Base-by-base conservation (phyloP, 139 green algal species). In the Chlorella sp. region DNA sequence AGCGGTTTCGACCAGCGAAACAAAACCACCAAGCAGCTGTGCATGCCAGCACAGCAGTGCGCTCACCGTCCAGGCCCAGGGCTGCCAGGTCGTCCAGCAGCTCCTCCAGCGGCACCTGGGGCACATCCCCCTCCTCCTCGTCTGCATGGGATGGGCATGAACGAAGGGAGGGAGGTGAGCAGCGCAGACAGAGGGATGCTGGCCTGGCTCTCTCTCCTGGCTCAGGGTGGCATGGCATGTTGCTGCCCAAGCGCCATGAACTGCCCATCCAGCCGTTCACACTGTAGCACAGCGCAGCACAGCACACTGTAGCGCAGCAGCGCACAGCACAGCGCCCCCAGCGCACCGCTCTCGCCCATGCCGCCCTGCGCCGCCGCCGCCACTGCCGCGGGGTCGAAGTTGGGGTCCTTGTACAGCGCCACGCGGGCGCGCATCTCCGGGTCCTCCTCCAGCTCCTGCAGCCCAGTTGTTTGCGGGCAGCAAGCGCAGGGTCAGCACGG, bases 41-140 rank as follows among this genome's bases (percentile, higher is more conserved):
- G n/a, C n/a, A n/a, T n/a, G n/a, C n/a, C n/a, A n/a, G n/a, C n/a
- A n/a, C n/a, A n/a, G n/a, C n/a, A n/a, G n/a, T n/a, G n/a, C n/a
- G 36, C 34, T 85, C 89, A 25, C 91, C 91, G 0, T 87, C 78
- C 38, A 95, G 38, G 17, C 89, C 75, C 82, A 98, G 85, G 21
- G 71, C 90, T 70, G 93, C 91, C 87, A 99, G 89, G 57, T 97
- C 95, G 81, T 98, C 94, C 78, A 99, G 86, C 87, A 99, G 91
- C 91, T 98, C 96, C 44, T 99, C 97, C 82, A 99, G 90, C 20
- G 96, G 96, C 28, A 99, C 91, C 88, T 98, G 85, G 7, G 92
- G 89, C 21, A 93, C 62, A 28, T 93, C 88, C 3, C 65, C 86
- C 0, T 81, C 82, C 41, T 69, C 62, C 30, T 91, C 87, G 70